Conservation (phyloP, 1,284 basidiomycete genomes). For the Naganishia cerealis region DNA sequence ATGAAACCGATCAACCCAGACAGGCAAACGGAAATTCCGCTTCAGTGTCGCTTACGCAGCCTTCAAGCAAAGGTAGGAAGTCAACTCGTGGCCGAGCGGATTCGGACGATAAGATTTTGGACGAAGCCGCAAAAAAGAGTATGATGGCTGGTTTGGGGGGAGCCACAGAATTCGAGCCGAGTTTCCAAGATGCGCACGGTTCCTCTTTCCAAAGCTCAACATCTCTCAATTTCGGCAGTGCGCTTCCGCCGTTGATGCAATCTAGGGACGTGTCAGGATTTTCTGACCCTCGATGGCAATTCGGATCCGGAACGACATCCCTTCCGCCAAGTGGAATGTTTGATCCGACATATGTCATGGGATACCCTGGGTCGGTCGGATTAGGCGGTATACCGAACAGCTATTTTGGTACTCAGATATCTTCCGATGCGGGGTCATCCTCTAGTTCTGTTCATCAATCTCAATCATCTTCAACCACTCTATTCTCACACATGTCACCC, state of each 20-base stretch:
- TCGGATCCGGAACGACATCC: not conserved
- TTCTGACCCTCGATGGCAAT: constrained; percentile 23
- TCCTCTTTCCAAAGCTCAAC: constrained; percentile 18
- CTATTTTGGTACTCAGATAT: constrained; percentile 21
- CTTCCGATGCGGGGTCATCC: not conserved
- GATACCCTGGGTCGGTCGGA: constrained; percentile 13
- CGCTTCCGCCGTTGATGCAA: constrained; percentile 14
- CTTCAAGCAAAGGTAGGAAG: not conserved
- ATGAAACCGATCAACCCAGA: constrained; percentile 25
- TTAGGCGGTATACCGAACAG: constrained; percentile 20
- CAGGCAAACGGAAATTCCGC: constrained; percentile 1
- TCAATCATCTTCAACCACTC: constrained; percentile 37
- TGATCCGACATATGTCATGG: constrained; percentile 22
- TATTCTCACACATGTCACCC: constrained; percentile 36
- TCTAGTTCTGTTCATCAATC: constrained; percentile 19
- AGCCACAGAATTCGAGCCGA: constrained; percentile 28
- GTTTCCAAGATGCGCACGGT: constrained; percentile 9
- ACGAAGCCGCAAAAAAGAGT: constrained; percentile 29
- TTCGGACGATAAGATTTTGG: constrained; percentile 7
- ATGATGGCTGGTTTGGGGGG: constrained; percentile 33
- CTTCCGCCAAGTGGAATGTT: constrained; percentile 2
- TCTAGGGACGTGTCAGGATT: not conserved
- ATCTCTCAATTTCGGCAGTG: constrained; percentile 24
- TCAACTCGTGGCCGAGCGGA: not conserved
- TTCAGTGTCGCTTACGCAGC: not conserved